Evolutionary conservation across 345 rosid genomes (phyloP), one percentile per base, ranked within the genome.

Genomic region (Lenwebbia sp.): DNA sequence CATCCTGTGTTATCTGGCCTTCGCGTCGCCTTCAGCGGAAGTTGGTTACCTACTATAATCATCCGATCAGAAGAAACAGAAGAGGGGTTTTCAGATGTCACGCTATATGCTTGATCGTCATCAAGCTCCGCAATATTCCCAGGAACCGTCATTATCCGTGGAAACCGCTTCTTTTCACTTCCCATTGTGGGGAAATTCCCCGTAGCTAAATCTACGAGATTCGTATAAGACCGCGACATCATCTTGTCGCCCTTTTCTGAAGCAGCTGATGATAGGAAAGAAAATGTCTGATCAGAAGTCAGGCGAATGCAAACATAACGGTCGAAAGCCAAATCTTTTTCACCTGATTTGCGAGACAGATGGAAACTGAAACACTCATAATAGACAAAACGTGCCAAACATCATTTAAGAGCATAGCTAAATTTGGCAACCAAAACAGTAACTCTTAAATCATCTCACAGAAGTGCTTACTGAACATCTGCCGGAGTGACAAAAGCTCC

Each of bases 221-320:
- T 92, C 85, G 93, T 90, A 83, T 90, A 91, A 28, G 96, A 92
- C 86, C 92, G 88, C 14, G 91, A 92, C 84, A 92, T 92, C 96
- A 93, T 93, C 89, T 89, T 75, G 56, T 51, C 82, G 11, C 52
- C 55, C 87, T 54, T 54, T 25, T 26, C 15, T 12, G 37, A 9
- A 37, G 50, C 58, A 53, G 44, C 84, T 53, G 58, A 52, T 83
- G 57, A 83, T 28, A 83, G 10, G 44, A 82, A 82, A 49, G 56
- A 49, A 51, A 58, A 33, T 83, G 57, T 54, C 26, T 13, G 26
- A 83, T 83, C 58, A 83, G 58, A 52, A 83, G 84, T 83, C 9
- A 44, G 57, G 54, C 21, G 54, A 53, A 40, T 83, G 84, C 57
- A 8, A 53, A 28, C 44, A 6, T 17, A 83, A 70, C 25, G 2